Evolutionary conservation across 306 rosid species (phyloP), one percentile per base, ranked within the genome.

Genomic region (Cucumis hystrix): DNA sequence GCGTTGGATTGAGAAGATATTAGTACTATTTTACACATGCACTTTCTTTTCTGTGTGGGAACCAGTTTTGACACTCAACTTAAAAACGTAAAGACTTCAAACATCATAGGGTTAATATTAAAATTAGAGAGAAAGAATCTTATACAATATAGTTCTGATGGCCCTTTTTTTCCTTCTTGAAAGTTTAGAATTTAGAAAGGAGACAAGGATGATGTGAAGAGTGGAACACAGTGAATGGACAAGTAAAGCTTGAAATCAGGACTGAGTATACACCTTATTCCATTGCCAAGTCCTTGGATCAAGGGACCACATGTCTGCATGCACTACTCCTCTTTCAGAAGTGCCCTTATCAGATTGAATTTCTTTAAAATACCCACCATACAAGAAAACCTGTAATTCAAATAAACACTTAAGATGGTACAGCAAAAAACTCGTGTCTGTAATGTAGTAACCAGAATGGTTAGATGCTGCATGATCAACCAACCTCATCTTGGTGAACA

Each of bases 261-360:
- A 14, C 30, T 43, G 58, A 77, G 63, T 55, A 40, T 25, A 54
- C 79, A 95, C 99, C 99, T 95, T 92, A 79, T 84, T 95, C 99
- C 99, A 95, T 88, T 95, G 97, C 99, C 97, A 95, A 57, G 97
- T 92, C 87, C 87, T 92, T 62, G 99, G 99, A 83, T 95, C 99
- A 83, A 95, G 97, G 84, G 93, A 90, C 97, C 96, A 95, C 88
- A 92, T 78, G 82, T 92, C 97, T 41, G 97, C 85, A 87, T 95
- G 96, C 81, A 92, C 97, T 83, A 89, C 81, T 82, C 97, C 99
- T 85, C 90, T 89, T 87, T 95, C 97, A 21, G 93, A 85, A 64
- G 80, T 59, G 60, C 15, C 87, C 87, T 92, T 95, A 80, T 95
- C 99, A 47, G 91, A 85, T 77, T 89, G 88, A 83, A 92, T 80